These are phyloP conservation scores for Spizellomyces sp. DNA, from an alignment of 192 early-diverging fungal genomes.

Conservation along the genomic window DNA sequence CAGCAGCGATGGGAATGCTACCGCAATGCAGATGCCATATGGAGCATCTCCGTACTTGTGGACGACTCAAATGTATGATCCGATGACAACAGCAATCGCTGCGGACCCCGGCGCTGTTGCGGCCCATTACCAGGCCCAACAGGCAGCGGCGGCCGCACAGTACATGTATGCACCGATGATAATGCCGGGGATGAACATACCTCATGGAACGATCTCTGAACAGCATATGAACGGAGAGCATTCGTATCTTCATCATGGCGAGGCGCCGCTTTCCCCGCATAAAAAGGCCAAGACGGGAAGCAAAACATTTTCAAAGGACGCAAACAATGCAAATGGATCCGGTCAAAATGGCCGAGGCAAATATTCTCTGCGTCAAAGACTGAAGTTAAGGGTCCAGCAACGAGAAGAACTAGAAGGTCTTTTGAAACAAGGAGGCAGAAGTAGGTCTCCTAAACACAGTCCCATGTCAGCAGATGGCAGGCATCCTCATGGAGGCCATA, in stretches of 20 bases:
- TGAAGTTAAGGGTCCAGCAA: not conserved
- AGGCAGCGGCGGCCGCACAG: not conserved
- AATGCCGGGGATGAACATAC: not conserved
- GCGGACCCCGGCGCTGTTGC: not conserved
- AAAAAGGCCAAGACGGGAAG: not conserved
- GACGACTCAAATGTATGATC: not conserved
- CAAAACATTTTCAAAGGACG: not conserved
- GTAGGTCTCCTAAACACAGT: not conserved
- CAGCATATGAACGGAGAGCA: not conserved
- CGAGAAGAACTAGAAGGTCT: not conserved
- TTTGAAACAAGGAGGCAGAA: not conserved
- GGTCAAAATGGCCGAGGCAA: not conserved
- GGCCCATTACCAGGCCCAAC: not conserved
- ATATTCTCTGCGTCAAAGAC: not conserved
- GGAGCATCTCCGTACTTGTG: not conserved
- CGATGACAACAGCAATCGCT: not conserved
- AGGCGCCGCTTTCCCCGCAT: not conserved
- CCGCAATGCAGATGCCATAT: not conserved
- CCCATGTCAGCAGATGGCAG: not conserved
- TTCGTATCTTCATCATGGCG: not conserved
- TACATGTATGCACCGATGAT: conserved; percentile 1
- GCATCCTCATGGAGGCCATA: not conserved
- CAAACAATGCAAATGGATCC: not conserved
- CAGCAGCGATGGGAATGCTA: not conserved
- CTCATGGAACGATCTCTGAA: not conserved